Conservation (phyloP, 176 grass and related monocot genomes). For the Bonia amplexicaulis region DNA sequence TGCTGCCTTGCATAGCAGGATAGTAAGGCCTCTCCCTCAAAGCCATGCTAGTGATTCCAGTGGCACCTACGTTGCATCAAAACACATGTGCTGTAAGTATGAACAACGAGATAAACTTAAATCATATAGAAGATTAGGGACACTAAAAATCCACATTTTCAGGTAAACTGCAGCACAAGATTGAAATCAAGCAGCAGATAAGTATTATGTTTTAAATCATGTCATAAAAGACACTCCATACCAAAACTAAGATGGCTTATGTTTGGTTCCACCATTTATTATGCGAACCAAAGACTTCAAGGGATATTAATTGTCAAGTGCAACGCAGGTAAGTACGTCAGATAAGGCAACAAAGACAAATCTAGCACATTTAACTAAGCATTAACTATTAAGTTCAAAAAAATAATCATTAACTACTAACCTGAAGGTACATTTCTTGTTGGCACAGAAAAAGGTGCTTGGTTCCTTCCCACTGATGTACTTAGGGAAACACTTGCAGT, state of each 20-base stretch:
- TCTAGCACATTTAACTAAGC: not conserved
- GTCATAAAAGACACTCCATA: not conserved
- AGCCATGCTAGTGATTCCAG: conserved; percentile 5
- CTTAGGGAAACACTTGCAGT: conserved; percentile 15
- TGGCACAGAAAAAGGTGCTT: conserved; percentile 12
- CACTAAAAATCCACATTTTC: conserved; percentile 1
- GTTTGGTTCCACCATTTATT: not conserved
- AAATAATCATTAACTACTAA: conserved; percentile 8
- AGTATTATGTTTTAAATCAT: conserved; percentile 11
- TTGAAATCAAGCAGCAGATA: not conserved
- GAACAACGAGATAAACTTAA: conserved; percentile 4
- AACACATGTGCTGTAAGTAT: conserved; percentile 1
- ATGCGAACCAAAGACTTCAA: not conserved
- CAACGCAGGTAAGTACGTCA: not conserved
- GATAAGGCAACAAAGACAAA: conserved; percentile 5
- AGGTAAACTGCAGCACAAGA: conserved; percentile 5
- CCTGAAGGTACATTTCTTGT: conserved; percentile 38
- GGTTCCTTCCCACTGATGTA: conserved; percentile 28
- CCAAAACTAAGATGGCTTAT: not conserved
- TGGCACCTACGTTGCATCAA: conserved; percentile 17
- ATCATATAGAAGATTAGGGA: not conserved
- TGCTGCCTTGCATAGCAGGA: conserved; percentile 28
- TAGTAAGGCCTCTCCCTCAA: not conserved
- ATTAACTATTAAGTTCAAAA: not conserved
- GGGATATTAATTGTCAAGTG: not conserved